phyloP scores from a whole-genome alignment of 345 rosid genomes.

The Zanthoxylum bungeanum region DNA sequence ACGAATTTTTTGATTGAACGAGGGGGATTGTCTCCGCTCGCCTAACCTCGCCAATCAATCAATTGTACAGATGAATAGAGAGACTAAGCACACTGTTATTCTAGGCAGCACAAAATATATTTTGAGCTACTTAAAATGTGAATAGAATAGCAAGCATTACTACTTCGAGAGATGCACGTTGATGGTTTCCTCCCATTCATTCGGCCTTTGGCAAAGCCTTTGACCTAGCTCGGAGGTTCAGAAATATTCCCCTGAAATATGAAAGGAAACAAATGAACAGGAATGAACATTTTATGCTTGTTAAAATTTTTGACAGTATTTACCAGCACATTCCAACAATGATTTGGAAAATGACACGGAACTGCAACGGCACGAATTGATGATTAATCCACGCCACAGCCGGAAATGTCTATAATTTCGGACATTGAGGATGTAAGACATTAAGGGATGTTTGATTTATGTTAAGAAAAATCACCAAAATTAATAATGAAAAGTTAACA shows the following conservation, averaged over 20 bases:
- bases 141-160: not conserved
- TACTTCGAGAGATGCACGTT: not conserved
- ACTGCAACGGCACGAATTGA: constrained; percentile 77
- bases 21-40: no score
- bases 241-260: constrained; percentile 84
- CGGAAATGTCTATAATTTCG: constrained; percentile 71
- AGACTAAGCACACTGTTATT: not conserved
- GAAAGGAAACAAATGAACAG: not conserved
- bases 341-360: constrained; percentile 80
- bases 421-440: constrained; percentile 4
- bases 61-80: not conserved
- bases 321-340: constrained; percentile 74
- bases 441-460: not conserved
- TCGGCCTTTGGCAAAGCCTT: constrained; percentile 51
- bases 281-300: not conserved
- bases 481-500: not conserved
- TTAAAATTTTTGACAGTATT: not conserved
- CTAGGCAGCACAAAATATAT: not conserved
- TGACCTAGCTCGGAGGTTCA: constrained; percentile 69
- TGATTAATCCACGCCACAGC: constrained; percentile 87
- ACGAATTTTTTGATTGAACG: no score
- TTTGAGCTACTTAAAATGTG: not conserved
- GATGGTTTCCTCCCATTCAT: constrained; percentile 10
- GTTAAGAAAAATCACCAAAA: not conserved
- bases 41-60: not conserved